Evolutionary conservation across 176 grass and related monocot species (phyloP).

Genomic region (Eremochloa ophiuroides): DNA sequence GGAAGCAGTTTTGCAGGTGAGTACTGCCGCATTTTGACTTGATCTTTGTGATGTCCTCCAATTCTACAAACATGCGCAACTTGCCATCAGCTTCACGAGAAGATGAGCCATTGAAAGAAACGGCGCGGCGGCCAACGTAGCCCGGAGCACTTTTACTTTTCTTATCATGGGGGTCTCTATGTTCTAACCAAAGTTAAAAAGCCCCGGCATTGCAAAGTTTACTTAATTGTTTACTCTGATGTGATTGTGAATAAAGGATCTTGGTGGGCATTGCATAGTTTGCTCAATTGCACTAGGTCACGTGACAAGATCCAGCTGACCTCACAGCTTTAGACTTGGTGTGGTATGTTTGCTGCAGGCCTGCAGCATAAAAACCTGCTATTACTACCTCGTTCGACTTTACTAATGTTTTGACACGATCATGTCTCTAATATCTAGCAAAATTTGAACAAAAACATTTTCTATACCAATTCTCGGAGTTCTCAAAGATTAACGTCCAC

Average conservation of each 20-base stretch:
- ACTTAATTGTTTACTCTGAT: background rate
- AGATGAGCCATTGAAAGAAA: background rate
- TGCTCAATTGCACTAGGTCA: background rate
- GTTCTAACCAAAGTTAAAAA: background rate
- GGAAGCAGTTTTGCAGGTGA: background rate
- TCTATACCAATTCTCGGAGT: background rate
- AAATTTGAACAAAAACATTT: background rate
- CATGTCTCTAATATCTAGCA: background rate
- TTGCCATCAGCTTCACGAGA: background rate
- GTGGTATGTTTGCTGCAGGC: background rate
- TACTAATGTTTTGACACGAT: background rate
- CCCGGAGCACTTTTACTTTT: background rate
- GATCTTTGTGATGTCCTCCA: background rate
- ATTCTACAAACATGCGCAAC: background rate
- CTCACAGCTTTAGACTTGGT: background rate
- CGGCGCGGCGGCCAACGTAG: background rate
- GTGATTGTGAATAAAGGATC: background rate
- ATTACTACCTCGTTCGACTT: too few relatives aligned
- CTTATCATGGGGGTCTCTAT: background rate
- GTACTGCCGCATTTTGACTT: background rate
- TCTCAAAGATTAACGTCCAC: background rate
- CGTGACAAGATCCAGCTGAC: background rate
- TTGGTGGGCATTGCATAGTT: background rate
- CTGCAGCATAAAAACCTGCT: background rate
- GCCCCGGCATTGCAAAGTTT: background rate